Evolutionary conservation across 345 rosid species (phyloP).

Genomic region (Pugionium cornutum): DNA sequence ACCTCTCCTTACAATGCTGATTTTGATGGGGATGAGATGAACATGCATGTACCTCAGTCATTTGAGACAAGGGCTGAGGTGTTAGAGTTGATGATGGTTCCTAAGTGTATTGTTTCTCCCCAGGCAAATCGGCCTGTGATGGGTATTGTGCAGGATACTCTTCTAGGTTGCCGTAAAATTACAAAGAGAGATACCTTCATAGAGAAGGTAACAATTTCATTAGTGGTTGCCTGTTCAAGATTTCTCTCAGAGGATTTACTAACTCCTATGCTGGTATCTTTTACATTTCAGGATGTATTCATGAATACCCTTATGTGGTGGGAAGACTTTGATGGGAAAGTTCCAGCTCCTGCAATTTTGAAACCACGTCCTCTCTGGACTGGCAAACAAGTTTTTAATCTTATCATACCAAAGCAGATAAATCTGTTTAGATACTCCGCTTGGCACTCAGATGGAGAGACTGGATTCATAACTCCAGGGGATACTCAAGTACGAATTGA

Average conservation of each 20-base stretch:
- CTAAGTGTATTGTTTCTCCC: conserved; percentile 96
- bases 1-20: conserved; percentile 99
- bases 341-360: conserved; percentile 91
- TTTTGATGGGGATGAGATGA: conserved; percentile 99
- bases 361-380: conserved; percentile 99
- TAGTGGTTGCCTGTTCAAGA: not conserved
- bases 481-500: conserved; percentile 94
- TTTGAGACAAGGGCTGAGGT: conserved; percentile 98
- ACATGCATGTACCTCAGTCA: conserved; percentile 98
- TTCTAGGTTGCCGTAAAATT: conserved; percentile 93
- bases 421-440: conserved; percentile 83
- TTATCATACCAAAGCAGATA: conserved; percentile 96
- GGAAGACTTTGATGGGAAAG: conserved; percentile 99
- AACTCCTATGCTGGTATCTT: conserved; percentile 13
- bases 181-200: conserved; percentile 98
- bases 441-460: conserved; percentile 84
- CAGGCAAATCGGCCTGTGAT: conserved; percentile 96
- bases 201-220: conserved; percentile 66
- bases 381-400: conserved; percentile 97
- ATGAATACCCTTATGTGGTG: conserved; percentile 99
- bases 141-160: conserved; percentile 99
- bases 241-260: conserved; percentile 2
- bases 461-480: conserved; percentile 81
- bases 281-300: conserved; percentile 74
- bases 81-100: conserved; percentile 98